Evolutionary conservation across 768 basidiomycete genomes (phyloP).

Genomic region (Macrolepiota albuminosa): DNA sequence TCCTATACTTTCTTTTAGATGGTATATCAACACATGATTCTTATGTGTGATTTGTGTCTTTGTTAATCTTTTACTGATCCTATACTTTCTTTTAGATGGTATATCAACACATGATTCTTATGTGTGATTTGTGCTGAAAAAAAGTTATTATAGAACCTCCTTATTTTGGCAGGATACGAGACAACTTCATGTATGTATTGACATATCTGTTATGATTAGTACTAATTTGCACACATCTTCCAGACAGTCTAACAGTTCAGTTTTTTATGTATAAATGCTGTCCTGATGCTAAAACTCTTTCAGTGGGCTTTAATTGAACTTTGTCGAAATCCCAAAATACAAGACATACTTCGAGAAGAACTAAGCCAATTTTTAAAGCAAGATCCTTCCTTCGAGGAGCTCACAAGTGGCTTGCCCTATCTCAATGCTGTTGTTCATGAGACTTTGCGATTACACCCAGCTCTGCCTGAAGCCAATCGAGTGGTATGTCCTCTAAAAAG

Average conservation of each 20-base stretch:
- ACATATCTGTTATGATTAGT: not conserved
- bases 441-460: slow-evolving; percentile 36
- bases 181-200: slow-evolving; percentile 15
- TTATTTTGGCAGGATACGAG: slow-evolving; percentile 20
- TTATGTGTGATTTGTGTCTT: not conserved
- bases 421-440: slow-evolving; percentile 33
- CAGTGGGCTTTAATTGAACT: slow-evolving; percentile 36
- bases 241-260: slow-evolving; percentile 4
- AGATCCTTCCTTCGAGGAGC: slow-evolving; percentile 9
- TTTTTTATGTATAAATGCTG: not conserved
- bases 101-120: not conserved
- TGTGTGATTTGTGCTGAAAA: not conserved
- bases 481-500: not conserved
- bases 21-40: slow-evolving; percentile 6
- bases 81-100: slow-evolving; percentile 16
- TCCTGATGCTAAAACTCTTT: not conserved
- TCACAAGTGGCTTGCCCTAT: slow-evolving; percentile 11
- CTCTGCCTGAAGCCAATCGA: slow-evolving; percentile 18
- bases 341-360: slow-evolving; percentile 27
- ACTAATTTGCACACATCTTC: not conserved
- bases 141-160: slow-evolving; percentile 9
- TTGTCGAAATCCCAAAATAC: slow-evolving; percentile 23
- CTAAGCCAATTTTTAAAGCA: slow-evolving; percentile 13
- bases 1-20: slow-evolving; percentile 9
- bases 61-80: not conserved